Percentiles rank a stretch among this genome's conserved stretches.
Conservation (phyloP, 2,329 filamentous ascomycete genomes). For the Cladorrhinum sp. region DNA sequence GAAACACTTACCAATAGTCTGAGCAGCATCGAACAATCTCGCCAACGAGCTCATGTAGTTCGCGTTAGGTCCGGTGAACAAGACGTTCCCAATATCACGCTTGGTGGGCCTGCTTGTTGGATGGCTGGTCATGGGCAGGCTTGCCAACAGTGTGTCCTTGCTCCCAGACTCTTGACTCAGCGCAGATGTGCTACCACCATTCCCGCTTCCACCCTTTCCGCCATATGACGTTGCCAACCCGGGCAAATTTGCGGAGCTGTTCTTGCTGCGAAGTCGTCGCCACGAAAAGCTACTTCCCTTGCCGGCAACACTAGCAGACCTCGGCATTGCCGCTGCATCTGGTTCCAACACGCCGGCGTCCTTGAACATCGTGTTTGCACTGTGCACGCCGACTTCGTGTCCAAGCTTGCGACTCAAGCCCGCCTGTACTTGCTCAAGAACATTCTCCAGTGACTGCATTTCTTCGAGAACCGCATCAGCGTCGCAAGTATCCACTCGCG, state of each 20-base stretch:
- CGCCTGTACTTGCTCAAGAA: conserved; percentile 82
- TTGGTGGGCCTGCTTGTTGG: conserved; percentile 67
- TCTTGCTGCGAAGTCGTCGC: conserved; percentile 87
- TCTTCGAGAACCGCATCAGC: conserved; percentile 91
- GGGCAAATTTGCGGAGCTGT: conserved; percentile 64
- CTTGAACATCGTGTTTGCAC: conserved; percentile 70
- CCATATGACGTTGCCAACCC: conserved; percentile 53
- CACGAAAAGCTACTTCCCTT: conserved; percentile 83
- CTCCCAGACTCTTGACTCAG: conserved; percentile 43
- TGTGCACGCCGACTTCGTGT: conserved; percentile 85
- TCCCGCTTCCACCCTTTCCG: conserved; percentile 39
- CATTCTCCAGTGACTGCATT: conserved; percentile 82
- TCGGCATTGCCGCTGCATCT: conserved; percentile 41
- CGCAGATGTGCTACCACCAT: conserved; percentile 26
- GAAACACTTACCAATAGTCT: conserved; percentile 75
- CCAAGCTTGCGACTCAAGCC: conserved; percentile 79
- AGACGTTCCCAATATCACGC: conserved; percentile 64
- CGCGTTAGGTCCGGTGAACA: conserved; percentile 79
- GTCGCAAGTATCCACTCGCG: conserved; percentile 81
- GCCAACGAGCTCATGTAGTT: conserved; percentile 90
- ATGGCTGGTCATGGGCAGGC: conserved; percentile 70
- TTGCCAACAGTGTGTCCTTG: conserved; percentile 65
- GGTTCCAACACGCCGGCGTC: conserved; percentile 55
- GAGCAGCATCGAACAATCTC: conserved; percentile 86
- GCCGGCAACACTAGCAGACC: conserved; percentile 61